Conservation (phyloP, 2,329 filamentous ascomycete genomes). For the Blumeriella jaapii region DNA sequence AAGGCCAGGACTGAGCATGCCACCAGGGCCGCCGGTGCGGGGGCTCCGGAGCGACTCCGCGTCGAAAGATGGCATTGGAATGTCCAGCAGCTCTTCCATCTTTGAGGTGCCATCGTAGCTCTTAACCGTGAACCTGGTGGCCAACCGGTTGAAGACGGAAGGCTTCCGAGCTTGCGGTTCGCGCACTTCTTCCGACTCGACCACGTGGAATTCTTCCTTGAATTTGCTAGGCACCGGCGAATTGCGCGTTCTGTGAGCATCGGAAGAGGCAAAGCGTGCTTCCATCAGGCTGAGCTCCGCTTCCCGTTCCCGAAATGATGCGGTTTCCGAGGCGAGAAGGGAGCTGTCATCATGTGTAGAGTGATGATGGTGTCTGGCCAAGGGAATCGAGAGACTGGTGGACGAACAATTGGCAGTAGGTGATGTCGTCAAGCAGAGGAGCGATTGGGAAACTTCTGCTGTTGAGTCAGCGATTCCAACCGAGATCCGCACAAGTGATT, state of each 20-base stretch:
- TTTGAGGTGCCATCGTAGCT: conserved; percentile 17
- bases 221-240: conserved; percentile 24
- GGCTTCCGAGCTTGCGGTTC: conserved; percentile 6
- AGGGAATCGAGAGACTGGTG: conserved; percentile 9
- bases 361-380: conserved; percentile 9
- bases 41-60: conserved; percentile 1
- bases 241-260: conserved; percentile 12
- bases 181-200: conserved; percentile 4
- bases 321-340: conserved; percentile 20
- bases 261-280: conserved; percentile 17
- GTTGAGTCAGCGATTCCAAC: not conserved
- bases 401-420: conserved; percentile 12
- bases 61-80: conserved; percentile 14
- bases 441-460: not conserved
- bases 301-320: conserved; percentile 22
- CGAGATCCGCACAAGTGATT: not conserved
- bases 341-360: conserved; percentile 19
- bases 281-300: conserved; percentile 18
- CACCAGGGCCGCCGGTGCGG: not conserved
- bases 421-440: conserved; percentile 1
- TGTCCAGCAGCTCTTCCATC: conserved; percentile 14
- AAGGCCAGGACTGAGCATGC: not conserved
- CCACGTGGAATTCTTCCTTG: conserved; percentile 23
- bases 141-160: conserved; percentile 13
- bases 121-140: conserved; percentile 10